phyloP scores from a whole-genome alignment of 2,329 filamentous ascomycete genomes.

The Aspergillus intermedius region DNA sequence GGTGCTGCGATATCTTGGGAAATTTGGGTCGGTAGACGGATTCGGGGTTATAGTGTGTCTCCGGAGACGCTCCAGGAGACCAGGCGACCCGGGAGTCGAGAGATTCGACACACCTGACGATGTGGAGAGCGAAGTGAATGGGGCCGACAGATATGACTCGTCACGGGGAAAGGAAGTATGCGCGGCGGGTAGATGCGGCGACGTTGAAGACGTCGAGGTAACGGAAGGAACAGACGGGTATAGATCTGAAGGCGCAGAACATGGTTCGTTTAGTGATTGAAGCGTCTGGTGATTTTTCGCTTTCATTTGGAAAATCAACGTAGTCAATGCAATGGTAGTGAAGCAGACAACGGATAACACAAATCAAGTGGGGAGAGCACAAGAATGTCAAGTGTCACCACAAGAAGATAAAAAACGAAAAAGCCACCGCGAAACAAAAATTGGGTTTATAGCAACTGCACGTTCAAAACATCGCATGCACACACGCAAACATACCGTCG shows the following conservation, averaged over 20 bases:
- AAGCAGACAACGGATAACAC: no score
- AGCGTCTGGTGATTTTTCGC: not conserved
- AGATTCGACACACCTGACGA: conserved; percentile 33
- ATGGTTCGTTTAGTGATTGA: conserved; percentile 1
- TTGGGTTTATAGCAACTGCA: no score
- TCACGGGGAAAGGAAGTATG: conserved; percentile 18
- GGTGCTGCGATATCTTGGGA: conserved; percentile 25
- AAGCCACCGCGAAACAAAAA: no score
- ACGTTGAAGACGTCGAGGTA: conserved; percentile 31
- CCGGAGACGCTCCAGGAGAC: conserved; percentile 21
- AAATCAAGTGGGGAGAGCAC: no score
- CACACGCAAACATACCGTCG: conserved; percentile 21
- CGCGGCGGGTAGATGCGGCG: conserved; percentile 21
- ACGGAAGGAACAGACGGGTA: conserved; percentile 31
- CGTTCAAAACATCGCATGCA: no score
- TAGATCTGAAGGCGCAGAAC: conserved; percentile 27
- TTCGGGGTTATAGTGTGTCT: conserved; percentile 21
- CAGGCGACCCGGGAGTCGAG: conserved; percentile 29
- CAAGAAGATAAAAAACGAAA: no score
- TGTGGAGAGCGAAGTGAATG: conserved; percentile 26
- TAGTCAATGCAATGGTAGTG: not conserved
- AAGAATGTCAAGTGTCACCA: no score
- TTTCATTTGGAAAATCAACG: not conserved
- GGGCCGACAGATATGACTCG: conserved; percentile 25
- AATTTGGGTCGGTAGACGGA: conserved; percentile 24